These are phyloP conservation scores for Rubroshorea leprosula DNA, from an alignment of 345 rosid species.

Conservation along the genomic window DNA sequence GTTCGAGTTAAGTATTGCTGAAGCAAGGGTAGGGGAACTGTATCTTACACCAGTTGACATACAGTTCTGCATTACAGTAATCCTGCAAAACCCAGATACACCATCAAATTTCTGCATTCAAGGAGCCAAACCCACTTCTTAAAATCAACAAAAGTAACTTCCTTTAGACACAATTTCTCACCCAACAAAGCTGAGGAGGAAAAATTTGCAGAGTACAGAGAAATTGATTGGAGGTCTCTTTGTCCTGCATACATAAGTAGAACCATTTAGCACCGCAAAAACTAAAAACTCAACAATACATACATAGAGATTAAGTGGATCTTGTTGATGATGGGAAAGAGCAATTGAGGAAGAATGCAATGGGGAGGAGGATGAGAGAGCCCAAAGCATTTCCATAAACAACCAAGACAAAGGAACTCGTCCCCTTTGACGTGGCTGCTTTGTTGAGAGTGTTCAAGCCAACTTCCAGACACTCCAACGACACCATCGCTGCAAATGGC, in stretches of 20 bases:
- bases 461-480: constrained; percentile 26
- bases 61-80: constrained; percentile 46
- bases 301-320: background rate
- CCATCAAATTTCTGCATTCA: background rate
- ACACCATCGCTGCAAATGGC: constrained; percentile 43
- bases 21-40: constrained; percentile 53
- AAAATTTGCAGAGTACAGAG: constrained; percentile 40
- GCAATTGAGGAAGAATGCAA: constrained; percentile 28
- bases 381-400: constrained; percentile 37
- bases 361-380: constrained; percentile 31
- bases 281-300: background rate
- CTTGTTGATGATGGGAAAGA: background rate
- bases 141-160: constrained; percentile 1
- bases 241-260: too few species aligned
- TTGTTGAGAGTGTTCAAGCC: constrained; percentile 39
- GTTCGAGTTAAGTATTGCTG: constrained; percentile 38
- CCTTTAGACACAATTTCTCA: constrained; percentile 5
- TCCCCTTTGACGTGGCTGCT: constrained; percentile 45
- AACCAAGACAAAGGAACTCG: constrained; percentile 34
- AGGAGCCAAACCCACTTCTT: constrained; percentile 3
- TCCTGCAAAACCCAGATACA: constrained; percentile 25
- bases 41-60: constrained; percentile 42
- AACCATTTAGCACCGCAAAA: too few species aligned
- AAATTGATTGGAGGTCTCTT: constrained; percentile 32
- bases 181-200: constrained; percentile 45